Conservation (phyloP, 108 stramenopile genomes). For the Nitzschia palea region DNA sequence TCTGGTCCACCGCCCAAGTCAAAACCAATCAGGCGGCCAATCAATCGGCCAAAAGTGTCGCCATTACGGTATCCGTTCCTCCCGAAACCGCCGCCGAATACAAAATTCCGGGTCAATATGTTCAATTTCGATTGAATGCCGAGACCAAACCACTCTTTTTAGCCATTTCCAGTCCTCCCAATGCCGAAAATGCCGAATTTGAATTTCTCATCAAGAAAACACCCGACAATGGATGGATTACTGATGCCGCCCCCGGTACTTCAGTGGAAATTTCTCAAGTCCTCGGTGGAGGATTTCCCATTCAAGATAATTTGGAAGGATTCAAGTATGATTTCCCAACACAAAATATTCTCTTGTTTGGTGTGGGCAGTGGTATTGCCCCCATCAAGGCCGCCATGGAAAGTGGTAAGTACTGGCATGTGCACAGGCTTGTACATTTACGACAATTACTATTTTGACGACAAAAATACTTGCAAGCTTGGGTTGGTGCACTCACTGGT, state of each 20-base stretch:
- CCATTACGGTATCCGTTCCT: constrained; percentile 49
- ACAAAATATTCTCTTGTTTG: constrained; percentile 77
- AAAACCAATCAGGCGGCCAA: constrained; percentile 48
- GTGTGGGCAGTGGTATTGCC: constrained; percentile 87
- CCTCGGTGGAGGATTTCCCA: constrained; percentile 86
- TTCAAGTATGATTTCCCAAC: constrained; percentile 93
- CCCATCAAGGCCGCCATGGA: constrained; percentile 94
- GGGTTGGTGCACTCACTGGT: too few species aligned
- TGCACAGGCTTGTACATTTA: neutral
- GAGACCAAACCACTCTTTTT: constrained; percentile 75
- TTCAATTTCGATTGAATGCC: constrained; percentile 63
- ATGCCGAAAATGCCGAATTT: constrained; percentile 52
- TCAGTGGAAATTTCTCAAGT: constrained; percentile 77
- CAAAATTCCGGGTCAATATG: constrained; percentile 79
- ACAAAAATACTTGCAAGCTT: too few species aligned
- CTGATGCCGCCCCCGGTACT: constrained; percentile 36
- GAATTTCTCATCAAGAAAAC: constrained; percentile 91
- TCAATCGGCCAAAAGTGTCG: constrained; percentile 62
- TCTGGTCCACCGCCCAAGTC: constrained; percentile 63
- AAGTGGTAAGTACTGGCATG: constrained; percentile 24
- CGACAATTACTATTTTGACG: too few species aligned
- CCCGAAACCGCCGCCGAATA: constrained; percentile 61
- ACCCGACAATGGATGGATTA: constrained; percentile 79
- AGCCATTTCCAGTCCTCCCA: constrained; percentile 79
- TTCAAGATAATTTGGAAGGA: constrained; percentile 77